Percentiles rank a stretch among this genome's conserved stretches.
phyloP scores from a whole-genome alignment of 257 asterid genomes.

The Verbascum thapsus region DNA sequence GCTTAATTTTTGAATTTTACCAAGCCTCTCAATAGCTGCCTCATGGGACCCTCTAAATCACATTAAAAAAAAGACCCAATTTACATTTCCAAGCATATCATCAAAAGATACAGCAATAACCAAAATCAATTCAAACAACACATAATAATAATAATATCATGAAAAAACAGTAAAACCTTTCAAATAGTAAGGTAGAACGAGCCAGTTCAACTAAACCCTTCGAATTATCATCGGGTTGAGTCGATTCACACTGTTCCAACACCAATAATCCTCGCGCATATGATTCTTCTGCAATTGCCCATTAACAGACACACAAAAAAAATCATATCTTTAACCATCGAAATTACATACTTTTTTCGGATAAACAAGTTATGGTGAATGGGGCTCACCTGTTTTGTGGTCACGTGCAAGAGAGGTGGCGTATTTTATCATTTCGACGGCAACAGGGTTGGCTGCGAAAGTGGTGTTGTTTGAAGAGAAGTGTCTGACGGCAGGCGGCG shows the following conservation, averaged over 20 bases:
- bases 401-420: conserved; percentile 76
- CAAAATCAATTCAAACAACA: neutral
- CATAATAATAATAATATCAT: neutral
- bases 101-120: neutral
- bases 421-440: conserved; percentile 77
- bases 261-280: conserved; percentile 68
- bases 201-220: conserved; percentile 81
- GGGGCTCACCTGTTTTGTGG: conserved; percentile 58
- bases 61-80: neutral
- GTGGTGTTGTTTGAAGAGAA: conserved; percentile 34
- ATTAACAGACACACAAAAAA: neutral
- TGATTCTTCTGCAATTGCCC: conserved; percentile 62
- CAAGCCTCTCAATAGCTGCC: conserved; percentile 78
- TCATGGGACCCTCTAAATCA: conserved; percentile 62
- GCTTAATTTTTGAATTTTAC: conserved; percentile 55
- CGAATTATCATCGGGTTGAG: conserved; percentile 68
- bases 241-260: conserved; percentile 84
- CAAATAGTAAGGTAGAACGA: conserved; percentile 71
- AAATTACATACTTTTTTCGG: neutral
- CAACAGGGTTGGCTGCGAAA: conserved; percentile 57
- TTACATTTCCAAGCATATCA: conserved; percentile 6
- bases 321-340: conserved; percentile 3
- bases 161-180: conserved; percentile 49
- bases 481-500: conserved; percentile 40
- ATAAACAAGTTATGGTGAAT: too few species aligned